Evolutionary conservation across 2,329 filamentous ascomycete genomes (phyloP).

Genomic region (Pseudogymnoascus sp.): DNA sequence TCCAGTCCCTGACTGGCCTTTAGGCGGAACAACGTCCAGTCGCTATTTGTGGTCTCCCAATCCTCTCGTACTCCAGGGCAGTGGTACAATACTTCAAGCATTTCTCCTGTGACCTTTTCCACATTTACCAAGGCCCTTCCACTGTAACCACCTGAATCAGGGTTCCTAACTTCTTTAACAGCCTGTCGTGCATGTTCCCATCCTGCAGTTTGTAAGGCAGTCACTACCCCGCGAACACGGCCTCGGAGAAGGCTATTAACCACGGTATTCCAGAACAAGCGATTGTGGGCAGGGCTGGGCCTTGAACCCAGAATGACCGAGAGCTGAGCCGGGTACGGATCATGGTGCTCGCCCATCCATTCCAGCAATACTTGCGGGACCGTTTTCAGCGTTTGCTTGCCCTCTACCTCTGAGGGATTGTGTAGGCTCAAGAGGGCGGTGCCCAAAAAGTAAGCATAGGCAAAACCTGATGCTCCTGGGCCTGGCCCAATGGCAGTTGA

Average conservation of each 20-base stretch:
- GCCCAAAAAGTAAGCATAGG: constrained; percentile 73
- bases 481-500: constrained; percentile 59
- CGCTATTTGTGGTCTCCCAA: constrained; percentile 75
- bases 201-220: constrained; percentile 64
- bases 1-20: constrained; percentile 62
- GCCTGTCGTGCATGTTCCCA: constrained; percentile 68
- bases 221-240: constrained; percentile 58
- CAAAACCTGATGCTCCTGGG: constrained; percentile 52
- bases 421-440: constrained; percentile 71
- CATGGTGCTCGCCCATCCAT: constrained; percentile 74
- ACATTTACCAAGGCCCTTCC: constrained; percentile 73
- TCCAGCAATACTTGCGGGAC: constrained; percentile 73
- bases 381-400: constrained; percentile 34
- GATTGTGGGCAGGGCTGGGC: constrained; percentile 69
- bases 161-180: constrained; percentile 45
- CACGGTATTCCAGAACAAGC: constrained; percentile 80
- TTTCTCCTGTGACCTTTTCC: constrained; percentile 61
- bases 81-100: constrained; percentile 60
- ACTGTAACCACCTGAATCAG: constrained; percentile 60
- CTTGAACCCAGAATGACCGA: constrained; percentile 54
- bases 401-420: constrained; percentile 44
- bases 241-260: constrained; percentile 69
- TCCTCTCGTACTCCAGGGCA: constrained; percentile 62
- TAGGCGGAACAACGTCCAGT: constrained; percentile 79
- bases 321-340: constrained; percentile 61